These are phyloP conservation scores for Fusarium ramigenum DNA, from an alignment of 2,329 filamentous ascomycete species.

Conservation along the genomic window DNA sequence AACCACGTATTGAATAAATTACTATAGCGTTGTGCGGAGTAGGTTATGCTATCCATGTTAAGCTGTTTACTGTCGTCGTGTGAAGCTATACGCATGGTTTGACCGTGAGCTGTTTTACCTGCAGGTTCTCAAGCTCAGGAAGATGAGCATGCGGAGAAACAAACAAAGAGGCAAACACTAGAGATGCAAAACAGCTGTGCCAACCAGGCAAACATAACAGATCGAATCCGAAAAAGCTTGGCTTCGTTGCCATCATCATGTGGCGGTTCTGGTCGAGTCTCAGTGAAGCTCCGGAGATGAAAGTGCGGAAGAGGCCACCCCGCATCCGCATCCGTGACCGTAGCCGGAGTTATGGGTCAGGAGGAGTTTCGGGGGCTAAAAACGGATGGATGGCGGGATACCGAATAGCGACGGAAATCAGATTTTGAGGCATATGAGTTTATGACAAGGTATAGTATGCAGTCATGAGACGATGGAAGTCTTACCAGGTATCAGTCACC, in stretches of 20 bases:
- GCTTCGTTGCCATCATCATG: not conserved
- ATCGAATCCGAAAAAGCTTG: not conserved
- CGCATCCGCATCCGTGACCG: conserved; percentile 22
- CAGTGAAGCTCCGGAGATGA: conserved; percentile 31
- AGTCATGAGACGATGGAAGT: conserved; percentile 8
- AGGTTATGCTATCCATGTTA: not conserved
- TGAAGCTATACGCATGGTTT: not conserved
- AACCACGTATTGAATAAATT: not conserved
- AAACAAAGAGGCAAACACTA: not conserved
- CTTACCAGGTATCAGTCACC: not conserved
- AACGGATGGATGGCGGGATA: conserved; percentile 31
- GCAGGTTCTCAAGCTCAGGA: not conserved
- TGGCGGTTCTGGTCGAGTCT: not conserved
- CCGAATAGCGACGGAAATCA: conserved; percentile 41
- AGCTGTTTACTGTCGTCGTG: not conserved
- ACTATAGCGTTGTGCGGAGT: not conserved
- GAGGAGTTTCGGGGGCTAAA: conserved; percentile 19
- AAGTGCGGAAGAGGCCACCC: conserved; percentile 28
- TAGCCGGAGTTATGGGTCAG: conserved; percentile 9
- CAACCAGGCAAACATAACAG: not conserved
- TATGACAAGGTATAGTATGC: not conserved
- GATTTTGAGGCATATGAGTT: not conserved
- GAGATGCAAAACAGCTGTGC: not conserved
- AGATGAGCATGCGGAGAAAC: conserved; percentile 1
- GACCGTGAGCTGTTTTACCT: not conserved